These are phyloP conservation scores for Collybia sordida DNA, from an alignment of 768 basidiomycete species.

Conservation along the genomic window DNA sequence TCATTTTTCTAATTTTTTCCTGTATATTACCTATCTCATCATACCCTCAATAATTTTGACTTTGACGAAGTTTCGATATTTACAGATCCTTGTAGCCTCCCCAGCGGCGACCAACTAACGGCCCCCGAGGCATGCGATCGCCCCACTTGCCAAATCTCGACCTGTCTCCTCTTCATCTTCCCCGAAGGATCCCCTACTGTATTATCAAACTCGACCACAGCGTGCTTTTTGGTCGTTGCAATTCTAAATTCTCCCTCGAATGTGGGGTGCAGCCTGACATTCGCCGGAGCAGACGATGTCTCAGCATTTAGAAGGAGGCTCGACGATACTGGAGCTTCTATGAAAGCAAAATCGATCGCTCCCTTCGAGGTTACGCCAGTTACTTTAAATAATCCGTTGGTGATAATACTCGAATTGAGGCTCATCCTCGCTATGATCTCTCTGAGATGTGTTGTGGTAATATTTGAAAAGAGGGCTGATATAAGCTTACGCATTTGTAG, in stretches of 20 bases:
- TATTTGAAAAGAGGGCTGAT: background rate
- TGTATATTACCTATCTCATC: too few species aligned
- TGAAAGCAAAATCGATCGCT: conserved; percentile 9
- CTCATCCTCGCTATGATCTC: conserved; percentile 1
- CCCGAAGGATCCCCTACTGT: conserved; percentile 8
- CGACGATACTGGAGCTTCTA: conserved; percentile 12
- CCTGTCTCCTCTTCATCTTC: conserved; percentile 3
- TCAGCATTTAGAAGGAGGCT: conserved; percentile 13
- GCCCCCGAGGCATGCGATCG: background rate
- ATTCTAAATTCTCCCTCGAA: conserved; percentile 18
- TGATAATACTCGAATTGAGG: conserved; percentile 5
- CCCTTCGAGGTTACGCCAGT: conserved; percentile 8
- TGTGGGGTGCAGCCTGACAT: conserved; percentile 12
- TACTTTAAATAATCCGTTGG: conserved; percentile 15
- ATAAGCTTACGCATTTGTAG: conserved; percentile 39
- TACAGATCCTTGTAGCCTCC: too few species aligned
- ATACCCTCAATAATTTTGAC: conserved; percentile 5
- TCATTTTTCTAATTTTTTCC: too few species aligned
- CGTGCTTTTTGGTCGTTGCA: conserved; percentile 7
- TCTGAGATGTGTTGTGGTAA: conserved; percentile 3
- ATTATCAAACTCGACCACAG: background rate
- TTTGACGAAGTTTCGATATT: conserved; percentile 9
- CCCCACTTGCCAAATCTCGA: conserved; percentile 9
- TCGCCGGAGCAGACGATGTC: conserved; percentile 12
- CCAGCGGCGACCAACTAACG: conserved; percentile 2